Base-by-base conservation (phyloP, 768 basidiomycete genomes). In the Hericium rajendrae region DNA sequence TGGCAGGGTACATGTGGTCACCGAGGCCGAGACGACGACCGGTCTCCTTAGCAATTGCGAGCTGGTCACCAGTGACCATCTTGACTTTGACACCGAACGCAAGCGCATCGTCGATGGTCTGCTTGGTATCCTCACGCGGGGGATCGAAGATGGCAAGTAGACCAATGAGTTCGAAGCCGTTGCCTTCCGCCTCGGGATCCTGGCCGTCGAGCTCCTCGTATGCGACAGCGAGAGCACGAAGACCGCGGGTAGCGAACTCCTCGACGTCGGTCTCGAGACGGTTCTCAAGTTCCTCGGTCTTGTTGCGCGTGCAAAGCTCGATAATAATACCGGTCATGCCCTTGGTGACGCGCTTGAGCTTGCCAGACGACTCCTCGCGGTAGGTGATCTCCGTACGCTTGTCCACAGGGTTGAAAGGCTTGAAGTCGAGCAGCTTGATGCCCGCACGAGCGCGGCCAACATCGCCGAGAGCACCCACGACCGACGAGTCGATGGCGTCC, bases 21-120 rank as follows among this genome's bases (percentile, higher is more conserved):
- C 95, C 95, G 59, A 98, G 79, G 65, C 95, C 94, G 51, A 98
- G 90, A 76, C 95, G 91, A 71, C 95, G 90, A 59, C 95, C 95
- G 60, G 95, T 97, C 74, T 98, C 95, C 82, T 98, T 98, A 39
- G 95, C 95, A 65, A 98, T 98, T 63, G 95, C 95, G 69, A 98
- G 91, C 78, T 98, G 95, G 71, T 98, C 95, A 79, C 95, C 95
- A n/a, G 95, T 98, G 60, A 97, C 95, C 95, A 98, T 98, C 87
- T 98, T 98, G 71, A 98, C 94, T 71, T 86, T 88, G 66, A 98
- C 94, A 72, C 95, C 95, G 69, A 97, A 91, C 57, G 86, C 86
- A 57, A 93, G 78, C 54, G 95, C 94, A 71, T 98, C 94, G 67
- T 97, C 94, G 69, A 98, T 97, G 18, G 95, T 98, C 76, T 97